These are phyloP conservation scores for Oropetium thomaeum DNA, from an alignment of 176 grass and related monocot species.

Conservation along the genomic window DNA sequence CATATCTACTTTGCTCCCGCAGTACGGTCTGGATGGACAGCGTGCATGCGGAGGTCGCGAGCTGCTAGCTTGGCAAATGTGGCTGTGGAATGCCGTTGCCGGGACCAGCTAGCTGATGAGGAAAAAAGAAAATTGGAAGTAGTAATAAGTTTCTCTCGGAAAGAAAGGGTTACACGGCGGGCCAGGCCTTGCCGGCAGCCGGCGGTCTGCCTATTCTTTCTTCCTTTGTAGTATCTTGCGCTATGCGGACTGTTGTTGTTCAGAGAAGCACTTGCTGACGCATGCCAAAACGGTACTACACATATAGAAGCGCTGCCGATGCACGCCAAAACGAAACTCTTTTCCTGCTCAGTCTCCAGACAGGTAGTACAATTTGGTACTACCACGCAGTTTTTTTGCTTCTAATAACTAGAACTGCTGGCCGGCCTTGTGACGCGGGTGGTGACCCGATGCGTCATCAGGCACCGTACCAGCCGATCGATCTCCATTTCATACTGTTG, in stretches of 20 bases:
- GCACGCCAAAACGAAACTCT: too few relatives aligned
- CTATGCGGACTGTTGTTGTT: too few relatives aligned
- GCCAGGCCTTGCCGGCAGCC: not conserved
- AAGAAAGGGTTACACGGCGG: not conserved
- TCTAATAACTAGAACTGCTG: not conserved
- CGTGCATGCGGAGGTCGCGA: not conserved
- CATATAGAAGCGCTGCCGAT: too few relatives aligned
- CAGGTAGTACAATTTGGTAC: not conserved
- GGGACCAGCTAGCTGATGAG: not conserved
- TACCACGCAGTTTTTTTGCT: not conserved
- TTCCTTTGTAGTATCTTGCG: too few relatives aligned
- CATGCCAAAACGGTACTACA: too few relatives aligned
- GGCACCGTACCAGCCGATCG: too few relatives aligned
- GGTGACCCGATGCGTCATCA: not conserved
- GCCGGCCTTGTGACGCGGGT: not conserved
- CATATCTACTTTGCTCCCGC: slow-evolving; percentile 34
- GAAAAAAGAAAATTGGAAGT: not conserved
- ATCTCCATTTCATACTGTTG: not conserved
- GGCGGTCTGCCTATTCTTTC: not conserved
- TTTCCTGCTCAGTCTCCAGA: not conserved
- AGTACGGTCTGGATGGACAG: slow-evolving; percentile 33
- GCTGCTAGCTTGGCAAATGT: not conserved
- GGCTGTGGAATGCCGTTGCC: not conserved
- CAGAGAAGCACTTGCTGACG: not conserved
- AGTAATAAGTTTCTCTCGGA: not conserved